Percentiles rank a stretch among this genome's conserved stretches.
phyloP scores from a whole-genome alignment of 441 rosid species.

The Erodium chrysanthum region DNA sequence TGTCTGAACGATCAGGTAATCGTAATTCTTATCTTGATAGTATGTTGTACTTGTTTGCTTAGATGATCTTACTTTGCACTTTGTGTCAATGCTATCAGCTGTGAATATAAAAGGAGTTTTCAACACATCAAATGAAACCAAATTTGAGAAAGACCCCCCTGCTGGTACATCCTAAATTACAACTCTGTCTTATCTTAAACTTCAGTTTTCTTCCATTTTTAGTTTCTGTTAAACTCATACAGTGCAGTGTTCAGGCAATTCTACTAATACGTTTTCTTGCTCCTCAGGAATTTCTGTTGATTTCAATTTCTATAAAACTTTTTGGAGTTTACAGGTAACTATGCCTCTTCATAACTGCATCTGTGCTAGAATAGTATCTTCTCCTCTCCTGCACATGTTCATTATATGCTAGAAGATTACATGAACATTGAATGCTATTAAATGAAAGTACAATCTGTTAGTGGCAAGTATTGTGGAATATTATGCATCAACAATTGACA shows the following conservation, averaged over 20 bases:
- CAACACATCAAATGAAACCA: slow-evolving; percentile 91
- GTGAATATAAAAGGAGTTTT: slow-evolving; percentile 95
- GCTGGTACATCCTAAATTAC: slow-evolving; percentile 35
- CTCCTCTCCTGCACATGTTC: background rate
- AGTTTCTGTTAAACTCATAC: slow-evolving; percentile 16
- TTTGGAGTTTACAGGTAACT: slow-evolving; percentile 95
- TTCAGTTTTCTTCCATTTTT: slow-evolving; percentile 14
- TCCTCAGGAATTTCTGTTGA: slow-evolving; percentile 71
- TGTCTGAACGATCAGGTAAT: slow-evolving; percentile 91
- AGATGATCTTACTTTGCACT: slow-evolving; percentile 12
- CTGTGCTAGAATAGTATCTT: background rate
- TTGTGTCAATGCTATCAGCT: slow-evolving; percentile 48
- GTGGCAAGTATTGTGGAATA: background rate
- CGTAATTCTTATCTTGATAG: slow-evolving; percentile 28
- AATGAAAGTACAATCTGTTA: background rate
- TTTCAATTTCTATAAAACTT: slow-evolving; percentile 90
- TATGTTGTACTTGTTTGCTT: background rate
- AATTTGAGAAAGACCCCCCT: slow-evolving; percentile 86
- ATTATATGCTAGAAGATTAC: background rate
- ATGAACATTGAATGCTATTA: background rate
- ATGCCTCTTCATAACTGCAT: background rate
- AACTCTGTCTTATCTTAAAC: slow-evolving; percentile 8
- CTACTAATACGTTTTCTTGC: slow-evolving; percentile 10
- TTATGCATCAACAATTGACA: background rate
- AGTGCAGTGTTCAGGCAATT: background rate